phyloP scores from a whole-genome alignment of 306 rosid genomes.

The Crotalaria pallida region DNA sequence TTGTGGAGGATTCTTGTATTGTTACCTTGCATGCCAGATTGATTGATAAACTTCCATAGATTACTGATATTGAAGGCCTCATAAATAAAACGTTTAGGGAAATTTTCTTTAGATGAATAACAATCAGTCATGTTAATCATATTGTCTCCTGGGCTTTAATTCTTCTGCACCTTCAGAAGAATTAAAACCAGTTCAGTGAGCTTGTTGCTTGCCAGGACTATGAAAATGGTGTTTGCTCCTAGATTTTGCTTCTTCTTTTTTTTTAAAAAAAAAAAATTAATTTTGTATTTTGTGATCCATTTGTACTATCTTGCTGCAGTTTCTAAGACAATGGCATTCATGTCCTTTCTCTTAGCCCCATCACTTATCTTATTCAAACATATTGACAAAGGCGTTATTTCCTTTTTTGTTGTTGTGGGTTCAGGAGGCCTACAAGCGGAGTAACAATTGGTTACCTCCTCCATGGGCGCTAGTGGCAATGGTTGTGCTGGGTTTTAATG shows the following conservation, averaged over 20 bases:
- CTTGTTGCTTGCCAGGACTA: background rate
- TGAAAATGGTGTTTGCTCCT: background rate
- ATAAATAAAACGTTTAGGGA: background rate
- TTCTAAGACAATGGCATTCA: background rate
- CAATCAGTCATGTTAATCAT: background rate
- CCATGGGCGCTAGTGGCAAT: slow-evolving; percentile 84
- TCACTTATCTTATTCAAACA: background rate
- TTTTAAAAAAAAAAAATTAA: too few species aligned
- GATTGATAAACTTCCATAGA: background rate
- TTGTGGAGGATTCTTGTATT: background rate
- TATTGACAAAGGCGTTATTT: background rate
- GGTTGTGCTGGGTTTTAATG: slow-evolving; percentile 76
- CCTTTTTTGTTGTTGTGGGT: slow-evolving; percentile 11
- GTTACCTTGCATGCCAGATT: background rate
- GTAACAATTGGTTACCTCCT: slow-evolving; percentile 89
- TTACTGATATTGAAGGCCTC: background rate
- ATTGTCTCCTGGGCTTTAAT: background rate
- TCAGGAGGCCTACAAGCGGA: slow-evolving; percentile 84
- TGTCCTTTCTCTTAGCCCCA: background rate
- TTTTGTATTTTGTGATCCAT: background rate
- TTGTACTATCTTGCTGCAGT: background rate
- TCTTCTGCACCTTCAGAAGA: background rate
- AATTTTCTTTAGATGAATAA: background rate
- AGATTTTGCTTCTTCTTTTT: background rate
- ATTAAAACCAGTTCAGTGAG: background rate